Evolutionary conservation across 1,284 basidiomycete genomes (phyloP).

Genomic region (Ceratobasidium sp.): DNA sequence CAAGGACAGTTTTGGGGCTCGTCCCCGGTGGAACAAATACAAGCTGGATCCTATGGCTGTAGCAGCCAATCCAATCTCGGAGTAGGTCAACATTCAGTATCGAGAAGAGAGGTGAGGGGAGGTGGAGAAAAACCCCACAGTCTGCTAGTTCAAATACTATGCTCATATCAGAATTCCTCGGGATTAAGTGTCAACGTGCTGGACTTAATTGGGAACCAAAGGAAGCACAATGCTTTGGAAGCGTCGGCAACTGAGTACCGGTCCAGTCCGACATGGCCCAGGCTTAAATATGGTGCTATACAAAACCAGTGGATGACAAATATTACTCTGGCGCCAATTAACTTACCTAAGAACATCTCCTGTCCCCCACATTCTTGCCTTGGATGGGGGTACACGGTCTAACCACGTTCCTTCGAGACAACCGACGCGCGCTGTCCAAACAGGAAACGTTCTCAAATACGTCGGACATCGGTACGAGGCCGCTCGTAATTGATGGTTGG

Average conservation of each 20-base stretch:
- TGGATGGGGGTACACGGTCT: slow-evolving; percentile 82
- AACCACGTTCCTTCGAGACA: slow-evolving; percentile 76
- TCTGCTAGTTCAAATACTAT: background rate
- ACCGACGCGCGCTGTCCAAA: slow-evolving; percentile 65
- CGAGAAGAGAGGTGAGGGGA: background rate
- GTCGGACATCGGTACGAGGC: slow-evolving; percentile 35
- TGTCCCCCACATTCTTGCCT: slow-evolving; percentile 13
- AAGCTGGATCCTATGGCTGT: background rate
- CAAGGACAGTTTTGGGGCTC: background rate
- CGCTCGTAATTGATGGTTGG: slow-evolving; percentile 82
- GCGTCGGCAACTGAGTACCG: too few species aligned
- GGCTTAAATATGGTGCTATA: too few species aligned
- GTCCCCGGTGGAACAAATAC: background rate
- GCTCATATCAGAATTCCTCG: too few species aligned
- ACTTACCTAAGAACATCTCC: background rate
- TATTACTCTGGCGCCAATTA: background rate
- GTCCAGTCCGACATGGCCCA: too few species aligned
- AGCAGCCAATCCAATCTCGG: background rate
- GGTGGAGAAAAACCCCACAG: background rate
- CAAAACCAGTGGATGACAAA: background rate
- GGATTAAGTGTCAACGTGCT: too few species aligned
- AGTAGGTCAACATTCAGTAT: background rate
- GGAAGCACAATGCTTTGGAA: too few species aligned
- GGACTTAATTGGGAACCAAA: too few species aligned
- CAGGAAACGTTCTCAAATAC: slow-evolving; percentile 53